These are phyloP conservation scores for Didymella pomorum DNA, from an alignment of 2,329 filamentous ascomycete species.

Conservation along the genomic window DNA sequence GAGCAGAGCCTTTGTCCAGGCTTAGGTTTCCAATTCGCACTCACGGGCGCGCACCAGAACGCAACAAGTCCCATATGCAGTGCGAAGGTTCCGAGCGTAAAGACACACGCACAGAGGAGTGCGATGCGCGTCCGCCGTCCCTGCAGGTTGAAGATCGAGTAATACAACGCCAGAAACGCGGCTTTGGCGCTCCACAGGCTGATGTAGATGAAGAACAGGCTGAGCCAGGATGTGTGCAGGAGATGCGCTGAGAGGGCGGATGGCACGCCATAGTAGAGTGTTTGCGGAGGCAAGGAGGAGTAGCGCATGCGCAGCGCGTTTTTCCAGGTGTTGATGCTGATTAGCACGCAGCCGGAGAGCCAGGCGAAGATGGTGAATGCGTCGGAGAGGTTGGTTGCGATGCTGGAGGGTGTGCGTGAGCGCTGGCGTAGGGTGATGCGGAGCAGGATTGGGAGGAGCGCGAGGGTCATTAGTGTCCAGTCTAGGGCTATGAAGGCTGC, in stretches of 20 bases:
- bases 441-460: conserved; percentile 39
- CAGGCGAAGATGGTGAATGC: conserved; percentile 34
- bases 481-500: conserved; percentile 40
- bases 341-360: conserved; percentile 23
- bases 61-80: conserved; percentile 3
- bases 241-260: conserved; percentile 34
- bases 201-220: conserved; percentile 46
- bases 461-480: conserved; percentile 39
- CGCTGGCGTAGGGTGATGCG: conserved; percentile 33
- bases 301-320: conserved; percentile 41
- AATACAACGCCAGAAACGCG: conserved; percentile 45
- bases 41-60: neutral
- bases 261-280: conserved; percentile 26
- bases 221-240: conserved; percentile 45
- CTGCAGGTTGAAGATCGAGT: conserved; percentile 37
- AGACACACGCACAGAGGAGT: neutral
- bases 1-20: neutral
- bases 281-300: neutral
- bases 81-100: neutral
- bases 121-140: conserved; percentile 26
- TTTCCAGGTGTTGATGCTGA: conserved; percentile 42
- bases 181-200: conserved; percentile 40
- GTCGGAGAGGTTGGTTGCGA: conserved; percentile 30
- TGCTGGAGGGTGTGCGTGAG: conserved; percentile 21
- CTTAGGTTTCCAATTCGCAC: neutral